Evolutionary conservation across 768 basidiomycete genomes (phyloP).

Genomic region (Tephrocybe sp.): DNA sequence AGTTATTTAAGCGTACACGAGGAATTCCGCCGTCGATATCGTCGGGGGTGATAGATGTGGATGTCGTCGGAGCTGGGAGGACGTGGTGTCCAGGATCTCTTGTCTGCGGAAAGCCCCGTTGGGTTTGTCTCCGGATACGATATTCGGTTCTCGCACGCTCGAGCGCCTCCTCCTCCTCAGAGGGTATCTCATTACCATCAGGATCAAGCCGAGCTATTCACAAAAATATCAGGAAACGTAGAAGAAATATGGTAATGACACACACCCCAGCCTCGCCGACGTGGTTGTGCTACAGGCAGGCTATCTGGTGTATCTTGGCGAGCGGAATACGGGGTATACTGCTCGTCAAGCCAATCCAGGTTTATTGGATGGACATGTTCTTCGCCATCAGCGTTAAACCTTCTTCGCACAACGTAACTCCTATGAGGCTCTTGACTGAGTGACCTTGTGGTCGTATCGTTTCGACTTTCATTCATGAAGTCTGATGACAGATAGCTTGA

Average conservation of each 20-base stretch:
- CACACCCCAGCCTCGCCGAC: slow-evolving; percentile 48
- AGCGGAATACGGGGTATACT: slow-evolving; percentile 29
- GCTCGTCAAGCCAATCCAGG: slow-evolving; percentile 37
- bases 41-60: slow-evolving; percentile 18
- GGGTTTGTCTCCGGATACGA: slow-evolving; percentile 32
- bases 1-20: slow-evolving; percentile 20
- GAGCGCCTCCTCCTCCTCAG: slow-evolving; percentile 59
- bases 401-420: slow-evolving; percentile 34
- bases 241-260: not conserved
- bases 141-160: slow-evolving; percentile 51
- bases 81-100: slow-evolving; percentile 14
- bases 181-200: slow-evolving; percentile 63
- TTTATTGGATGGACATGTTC: slow-evolving; percentile 38
- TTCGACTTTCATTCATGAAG: slow-evolving; percentile 6
- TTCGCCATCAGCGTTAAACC: slow-evolving; percentile 32
- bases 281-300: slow-evolving; percentile 11
- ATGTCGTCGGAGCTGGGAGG: slow-evolving; percentile 13
- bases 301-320: slow-evolving; percentile 5
- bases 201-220: slow-evolving; percentile 43
- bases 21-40: slow-evolving; percentile 13
- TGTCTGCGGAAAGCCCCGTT: not conserved
- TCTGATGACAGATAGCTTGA: slow-evolving; percentile 26
- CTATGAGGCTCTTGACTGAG: slow-evolving; percentile 18
- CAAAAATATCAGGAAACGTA: slow-evolving; percentile 4
- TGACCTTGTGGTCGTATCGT: slow-evolving; percentile 1